Conservation (phyloP, 257 asterid genomes). For the Plantago major region DNA sequence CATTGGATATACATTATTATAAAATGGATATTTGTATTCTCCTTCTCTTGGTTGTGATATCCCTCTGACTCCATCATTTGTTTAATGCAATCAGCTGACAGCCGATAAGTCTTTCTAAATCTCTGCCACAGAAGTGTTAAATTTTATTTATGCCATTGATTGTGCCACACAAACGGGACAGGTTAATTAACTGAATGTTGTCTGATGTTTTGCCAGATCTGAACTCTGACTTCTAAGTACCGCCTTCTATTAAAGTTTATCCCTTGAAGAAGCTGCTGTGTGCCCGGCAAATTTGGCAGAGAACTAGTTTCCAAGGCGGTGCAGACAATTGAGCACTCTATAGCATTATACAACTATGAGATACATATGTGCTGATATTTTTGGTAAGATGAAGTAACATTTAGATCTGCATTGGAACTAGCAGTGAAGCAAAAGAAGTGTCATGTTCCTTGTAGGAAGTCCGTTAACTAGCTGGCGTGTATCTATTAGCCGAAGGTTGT, state of each 20-base stretch:
- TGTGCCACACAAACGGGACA: too few species aligned
- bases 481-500: too few species aligned
- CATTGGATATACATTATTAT: constrained; percentile 27
- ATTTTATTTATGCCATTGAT: constrained; percentile 8
- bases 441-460: neutral
- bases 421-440: neutral
- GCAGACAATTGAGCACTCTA: too few species aligned
- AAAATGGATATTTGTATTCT: constrained; percentile 17
- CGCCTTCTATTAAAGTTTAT: neutral
- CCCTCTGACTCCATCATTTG: constrained; percentile 24
- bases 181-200: too few species aligned
- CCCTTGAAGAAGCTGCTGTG: too few species aligned
- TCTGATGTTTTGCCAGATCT: too few species aligned
- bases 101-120: constrained; percentile 22
- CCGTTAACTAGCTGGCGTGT: too few species aligned
- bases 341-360: too few species aligned
- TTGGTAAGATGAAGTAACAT: neutral
- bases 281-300: too few species aligned
- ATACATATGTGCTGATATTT: neutral
- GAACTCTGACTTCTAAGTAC: neutral
- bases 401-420: neutral
- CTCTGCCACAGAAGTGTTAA: constrained; percentile 9
- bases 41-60: constrained; percentile 32
- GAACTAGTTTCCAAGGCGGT: too few species aligned
- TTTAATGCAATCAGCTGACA: too few species aligned